Conservation (phyloP, 306 rosid genomes). For the Dalbergia cochinchinensis region DNA sequence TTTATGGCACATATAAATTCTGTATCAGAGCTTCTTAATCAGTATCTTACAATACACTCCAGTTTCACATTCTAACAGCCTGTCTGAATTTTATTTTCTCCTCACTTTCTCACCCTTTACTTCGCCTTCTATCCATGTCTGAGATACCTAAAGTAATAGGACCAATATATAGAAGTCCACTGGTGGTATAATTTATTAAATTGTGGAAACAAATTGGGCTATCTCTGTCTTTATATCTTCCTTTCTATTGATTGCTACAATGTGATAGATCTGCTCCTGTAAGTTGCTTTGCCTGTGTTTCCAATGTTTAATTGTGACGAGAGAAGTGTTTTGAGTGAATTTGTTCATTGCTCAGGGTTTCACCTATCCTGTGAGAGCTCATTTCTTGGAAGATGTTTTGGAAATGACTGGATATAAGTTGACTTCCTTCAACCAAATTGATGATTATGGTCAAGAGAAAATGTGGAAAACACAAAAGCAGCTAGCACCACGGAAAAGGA, state of each 20-base stretch:
- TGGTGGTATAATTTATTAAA: conserved; percentile 2
- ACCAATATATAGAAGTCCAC: background rate
- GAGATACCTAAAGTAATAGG: background rate
- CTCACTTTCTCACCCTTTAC: background rate
- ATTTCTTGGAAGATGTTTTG: conserved; percentile 88
- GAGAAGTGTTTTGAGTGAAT: conserved; percentile 33
- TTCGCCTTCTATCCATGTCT: background rate
- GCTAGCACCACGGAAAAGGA: conserved; percentile 82
- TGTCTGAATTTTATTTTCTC: background rate
- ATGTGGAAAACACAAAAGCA: conserved; percentile 97
- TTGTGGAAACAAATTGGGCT: conserved; percentile 4
- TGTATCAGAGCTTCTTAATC: background rate
- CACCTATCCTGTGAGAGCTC: conserved; percentile 86
- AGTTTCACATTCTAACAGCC: background rate
- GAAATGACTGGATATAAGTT: conserved; percentile 91
- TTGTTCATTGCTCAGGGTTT: conserved; percentile 73
- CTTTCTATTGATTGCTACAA: background rate
- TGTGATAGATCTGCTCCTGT: conserved; percentile 26
- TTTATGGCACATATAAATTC: background rate
- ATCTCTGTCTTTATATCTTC: background rate
- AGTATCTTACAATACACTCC: no score
- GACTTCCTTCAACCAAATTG: conserved; percentile 87
- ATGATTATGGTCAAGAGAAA: conserved; percentile 99
- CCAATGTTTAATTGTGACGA: conserved; percentile 1
- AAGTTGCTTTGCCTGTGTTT: conserved; percentile 37